Percentiles rank a stretch among this genome's conserved stretches.
phyloP scores from a whole-genome alignment of 768 basidiomycete species.

The Porphyrellus cyaneotinctus region DNA sequence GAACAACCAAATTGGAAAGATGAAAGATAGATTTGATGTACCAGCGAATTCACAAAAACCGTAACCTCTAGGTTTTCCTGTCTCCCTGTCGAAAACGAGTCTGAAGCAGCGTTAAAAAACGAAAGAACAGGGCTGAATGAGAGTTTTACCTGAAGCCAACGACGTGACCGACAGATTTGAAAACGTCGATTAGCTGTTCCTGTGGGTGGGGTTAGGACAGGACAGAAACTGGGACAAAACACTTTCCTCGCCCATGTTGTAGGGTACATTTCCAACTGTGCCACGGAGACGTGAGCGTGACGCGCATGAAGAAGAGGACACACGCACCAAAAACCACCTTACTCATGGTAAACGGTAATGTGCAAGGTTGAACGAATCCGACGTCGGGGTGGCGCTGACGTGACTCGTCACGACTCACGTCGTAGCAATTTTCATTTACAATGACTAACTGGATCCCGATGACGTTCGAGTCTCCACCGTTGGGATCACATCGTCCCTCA shows the following conservation, averaged over 20 bases:
- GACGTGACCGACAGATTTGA: constrained; percentile 85
- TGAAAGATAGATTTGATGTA: constrained; percentile 44
- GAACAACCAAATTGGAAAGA: constrained; percentile 21
- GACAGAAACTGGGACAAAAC: background rate
- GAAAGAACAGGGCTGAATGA: background rate
- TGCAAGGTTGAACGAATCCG: no score
- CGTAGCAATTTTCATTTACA: background rate
- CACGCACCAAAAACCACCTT: constrained; percentile 70
- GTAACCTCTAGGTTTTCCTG: constrained; percentile 93
- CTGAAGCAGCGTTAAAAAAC: constrained; percentile 34
- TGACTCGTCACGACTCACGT: constrained; percentile 11
- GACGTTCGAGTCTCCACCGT: background rate
- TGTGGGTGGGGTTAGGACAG: constrained; percentile 22
- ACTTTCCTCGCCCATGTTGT: constrained; percentile 77
- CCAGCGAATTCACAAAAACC: constrained; percentile 92
- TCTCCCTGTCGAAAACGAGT: constrained; percentile 85
- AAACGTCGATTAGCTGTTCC: constrained; percentile 84
- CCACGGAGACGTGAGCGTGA: constrained; percentile 1
- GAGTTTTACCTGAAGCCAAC: constrained; percentile 73
- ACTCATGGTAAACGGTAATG: constrained; percentile 57
- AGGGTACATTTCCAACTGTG: constrained; percentile 83
- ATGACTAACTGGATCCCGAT: background rate
- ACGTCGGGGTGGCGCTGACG: constrained; percentile 14
- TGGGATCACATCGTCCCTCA: background rate
- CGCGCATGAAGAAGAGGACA: background rate